Percentiles rank a stretch among this genome's conserved stretches.
Evolutionary conservation across 306 rosid genomes (phyloP).

Genomic region (Cicer pinnatifidum): DNA sequence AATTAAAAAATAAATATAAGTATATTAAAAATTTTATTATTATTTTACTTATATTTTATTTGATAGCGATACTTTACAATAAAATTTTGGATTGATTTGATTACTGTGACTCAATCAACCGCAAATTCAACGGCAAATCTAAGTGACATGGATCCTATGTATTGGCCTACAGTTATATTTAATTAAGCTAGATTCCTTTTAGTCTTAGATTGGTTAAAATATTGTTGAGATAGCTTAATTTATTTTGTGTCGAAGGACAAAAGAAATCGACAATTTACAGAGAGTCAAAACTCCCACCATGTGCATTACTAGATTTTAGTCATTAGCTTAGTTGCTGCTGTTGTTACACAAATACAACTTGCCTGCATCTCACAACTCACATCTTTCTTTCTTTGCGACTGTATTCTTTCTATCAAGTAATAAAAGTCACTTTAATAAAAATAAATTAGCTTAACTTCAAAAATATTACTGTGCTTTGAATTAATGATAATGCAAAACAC

Average conservation of each 20-base stretch:
- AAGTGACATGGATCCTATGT: not conserved
- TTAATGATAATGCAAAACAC: no score
- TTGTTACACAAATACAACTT: slow-evolving; percentile 10
- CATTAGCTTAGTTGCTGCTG: not conserved
- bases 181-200: slow-evolving; percentile 21
- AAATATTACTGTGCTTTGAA: no score
- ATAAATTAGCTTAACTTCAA: no score
- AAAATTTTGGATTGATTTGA: no score
- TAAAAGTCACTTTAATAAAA: no score
- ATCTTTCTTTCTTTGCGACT: no score
- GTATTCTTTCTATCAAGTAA: no score
- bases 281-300: slow-evolving; percentile 15
- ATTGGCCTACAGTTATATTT: not conserved
- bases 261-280: slow-evolving; percentile 3
- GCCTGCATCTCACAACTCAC: not conserved
- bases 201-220: slow-evolving; percentile 3
- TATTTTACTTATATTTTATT: no score
- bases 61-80: no score
- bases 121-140: not conserved
- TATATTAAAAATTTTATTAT: no score
- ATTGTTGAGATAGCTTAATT: not conserved
- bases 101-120: not conserved
- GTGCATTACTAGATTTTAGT: not conserved
- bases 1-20: no score
- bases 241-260: not conserved